Percentiles rank a stretch among this genome's conserved stretches.
Conservation (phyloP, 352 stramenopile species). For the Thraustochytrium sp. region DNA sequence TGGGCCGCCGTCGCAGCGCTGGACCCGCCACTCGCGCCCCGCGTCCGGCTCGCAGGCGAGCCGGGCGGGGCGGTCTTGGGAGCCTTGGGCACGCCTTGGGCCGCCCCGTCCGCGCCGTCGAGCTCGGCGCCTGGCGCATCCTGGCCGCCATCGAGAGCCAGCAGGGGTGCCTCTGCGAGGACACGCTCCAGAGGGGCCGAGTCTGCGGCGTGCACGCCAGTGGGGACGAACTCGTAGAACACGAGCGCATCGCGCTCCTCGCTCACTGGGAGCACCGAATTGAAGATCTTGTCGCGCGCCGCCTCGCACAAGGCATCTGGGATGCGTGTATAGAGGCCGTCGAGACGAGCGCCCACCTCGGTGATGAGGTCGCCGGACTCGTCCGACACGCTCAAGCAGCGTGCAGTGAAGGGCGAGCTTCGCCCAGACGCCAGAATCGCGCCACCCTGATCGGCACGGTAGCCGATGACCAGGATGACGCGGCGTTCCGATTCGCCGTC, state of each 20-base stretch:
- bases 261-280: conserved; percentile 4
- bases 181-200: conserved; percentile 24
- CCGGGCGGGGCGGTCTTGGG: no score
- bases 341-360: conserved; percentile 8
- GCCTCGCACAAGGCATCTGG: conserved; percentile 14
- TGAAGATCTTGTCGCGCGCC: conserved; percentile 34
- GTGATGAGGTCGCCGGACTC: not conserved
- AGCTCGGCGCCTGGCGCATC: not conserved
- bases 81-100: no score
- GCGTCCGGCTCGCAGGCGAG: not conserved
- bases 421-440: not conserved
- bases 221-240: conserved; percentile 29
- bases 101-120: not conserved
- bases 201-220: conserved; percentile 21
- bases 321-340: conserved; percentile 28
- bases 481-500: conserved; percentile 21
- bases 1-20: no score
- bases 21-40: no score
- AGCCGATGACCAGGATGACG: conserved; percentile 31
- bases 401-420: not conserved
- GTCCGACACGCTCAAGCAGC: conserved; percentile 22
- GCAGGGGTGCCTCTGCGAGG: conserved; percentile 5
- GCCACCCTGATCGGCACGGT: not conserved
- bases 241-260: conserved; percentile 28
- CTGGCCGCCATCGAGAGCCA: not conserved